Evolutionary conservation across 805 yeast species (phyloP).

Genomic region (Candida wancherniae): DNA sequence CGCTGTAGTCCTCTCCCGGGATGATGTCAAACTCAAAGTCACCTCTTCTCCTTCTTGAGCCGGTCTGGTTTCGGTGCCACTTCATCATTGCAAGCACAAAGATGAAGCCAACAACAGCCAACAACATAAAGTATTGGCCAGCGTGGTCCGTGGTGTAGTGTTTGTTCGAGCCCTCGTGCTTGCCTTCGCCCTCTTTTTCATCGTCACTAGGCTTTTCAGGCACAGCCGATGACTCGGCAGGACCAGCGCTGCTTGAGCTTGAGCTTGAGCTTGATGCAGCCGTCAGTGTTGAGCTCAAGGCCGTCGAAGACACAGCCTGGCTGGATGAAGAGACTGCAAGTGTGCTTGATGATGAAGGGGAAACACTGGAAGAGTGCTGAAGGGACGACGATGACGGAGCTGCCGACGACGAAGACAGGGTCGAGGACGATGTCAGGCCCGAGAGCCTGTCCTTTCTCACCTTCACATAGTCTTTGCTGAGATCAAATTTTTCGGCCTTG

Average conservation of each 20-base stretch:
- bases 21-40: constrained; percentile 75
- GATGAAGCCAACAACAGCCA: constrained; percentile 57
- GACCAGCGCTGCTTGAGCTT: constrained; percentile 1
- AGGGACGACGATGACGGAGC: constrained; percentile 3
- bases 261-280: constrained; percentile 1
- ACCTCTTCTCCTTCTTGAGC: constrained; percentile 54
- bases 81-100: constrained; percentile 42
- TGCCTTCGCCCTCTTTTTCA: constrained; percentile 22
- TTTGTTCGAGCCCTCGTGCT: constrained; percentile 31
- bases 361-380: constrained; percentile 1
- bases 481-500: constrained; percentile 53
- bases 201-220: constrained; percentile 1
- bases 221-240: no score
- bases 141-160: constrained; percentile 41
- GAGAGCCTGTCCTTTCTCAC: constrained; percentile 28
- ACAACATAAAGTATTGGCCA: constrained; percentile 56
- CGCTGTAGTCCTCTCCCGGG: constrained; percentile 55
- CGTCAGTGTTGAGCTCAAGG: background rate
- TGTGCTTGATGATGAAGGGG: background rate
- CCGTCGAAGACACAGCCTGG: background rate
- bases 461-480: constrained; percentile 44
- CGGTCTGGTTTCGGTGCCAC: constrained; percentile 37
- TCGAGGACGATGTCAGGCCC: constrained; percentile 4
- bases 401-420: constrained; percentile 1
- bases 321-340: background rate